Base-by-base conservation (phyloP, 495 filamentous ascomycete genomes). In the Bombardia bombarda region DNA sequence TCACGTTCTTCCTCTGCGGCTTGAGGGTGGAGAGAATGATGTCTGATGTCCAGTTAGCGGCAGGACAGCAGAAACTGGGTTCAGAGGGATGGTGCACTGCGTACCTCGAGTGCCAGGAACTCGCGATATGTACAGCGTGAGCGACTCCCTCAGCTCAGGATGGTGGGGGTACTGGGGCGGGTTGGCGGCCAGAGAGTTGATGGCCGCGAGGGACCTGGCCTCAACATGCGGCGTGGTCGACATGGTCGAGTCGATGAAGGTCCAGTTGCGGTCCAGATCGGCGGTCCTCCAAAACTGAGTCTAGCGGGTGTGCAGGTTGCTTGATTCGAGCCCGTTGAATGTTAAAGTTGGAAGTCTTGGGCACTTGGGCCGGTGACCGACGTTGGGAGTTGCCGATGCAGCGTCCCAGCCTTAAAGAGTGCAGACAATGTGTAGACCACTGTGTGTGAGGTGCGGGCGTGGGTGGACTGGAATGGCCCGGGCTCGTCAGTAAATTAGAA, bases 21-120 rank as follows among this genome's bases (percentile, higher is more conserved):
- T 90, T 90, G 17, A 94, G 67, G 1, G 92, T 84, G 7, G 90
- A 90, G n/a, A 97, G 77, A 45, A 98, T 92, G 33, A 97, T 75
- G 73, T 97, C 92, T 94, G 43, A 20, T 5, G 18, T n/a, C 30
- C 8, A 6, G 46, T 40, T 40, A 52, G 45, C 39, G 55, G n/a
- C 42, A 3, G 21, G 37, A 32, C 26, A 30, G n/a, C 36, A 19
- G 14, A 5, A n/a, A 10, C 7, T 7, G 23, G 12, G 18, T 14
- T 1, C n/a, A 13, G 24, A 14, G 7, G 4, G 23, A 2, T 3
- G 26, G 1, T 33, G 17, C 18, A 17, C 12, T 23, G 60, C 71
- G 25, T 69, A 90, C 89, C 89, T 79, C 78, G 78, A 48, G 83
- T 94, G 12, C 92, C 90, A 2, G 90, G 90, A 0, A 97, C 90